Percentiles rank a stretch among this genome's conserved stretches.
Conservation (phyloP, 768 basidiomycete species). For the Amanita thiersii region DNA sequence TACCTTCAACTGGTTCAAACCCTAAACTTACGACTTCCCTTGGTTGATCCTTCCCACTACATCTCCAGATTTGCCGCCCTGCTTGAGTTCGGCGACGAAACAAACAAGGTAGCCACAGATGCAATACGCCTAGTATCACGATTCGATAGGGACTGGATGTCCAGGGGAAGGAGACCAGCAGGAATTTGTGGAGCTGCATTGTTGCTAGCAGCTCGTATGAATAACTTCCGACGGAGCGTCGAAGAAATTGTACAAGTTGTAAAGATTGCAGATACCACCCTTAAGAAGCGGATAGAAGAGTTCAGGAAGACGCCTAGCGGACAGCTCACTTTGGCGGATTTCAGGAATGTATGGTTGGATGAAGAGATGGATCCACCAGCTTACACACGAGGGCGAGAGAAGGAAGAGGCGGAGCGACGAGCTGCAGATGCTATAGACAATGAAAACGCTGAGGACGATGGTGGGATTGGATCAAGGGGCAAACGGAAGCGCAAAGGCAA, state of each 20-base stretch:
- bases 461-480: conserved; percentile 18
- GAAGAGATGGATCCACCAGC: conserved; percentile 91
- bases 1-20: conserved; percentile 92
- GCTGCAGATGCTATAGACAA: conserved; percentile 26
- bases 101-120: conserved; percentile 84
- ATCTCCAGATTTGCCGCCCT: conserved; percentile 92
- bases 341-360: conserved; percentile 84
- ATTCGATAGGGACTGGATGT: conserved; percentile 97
- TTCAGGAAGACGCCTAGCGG: conserved; percentile 89
- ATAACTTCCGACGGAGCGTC: conserved; percentile 87
- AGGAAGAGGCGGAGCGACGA: conserved; percentile 49
- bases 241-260: conserved; percentile 98
- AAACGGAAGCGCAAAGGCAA: conserved; percentile 19
- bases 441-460: conserved; percentile 17
- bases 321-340: conserved; percentile 79
- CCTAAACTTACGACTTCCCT: conserved; percentile 75
- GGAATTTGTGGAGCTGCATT: conserved; percentile 97
- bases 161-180: conserved; percentile 87
- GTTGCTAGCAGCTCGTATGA: conserved; percentile 95
- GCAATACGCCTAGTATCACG: conserved; percentile 89
- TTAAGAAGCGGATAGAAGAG: conserved; percentile 90
- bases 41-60: conserved; percentile 94
- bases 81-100: conserved; percentile 94
- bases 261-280: conserved; percentile 94
- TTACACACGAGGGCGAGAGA: conserved; percentile 69